A percentile compares a stretch with the other conserved stretches of the same genome.
Evolutionary conservation across 2,329 filamentous ascomycete species (phyloP).

Genomic region (Penicillium crustosum): DNA sequence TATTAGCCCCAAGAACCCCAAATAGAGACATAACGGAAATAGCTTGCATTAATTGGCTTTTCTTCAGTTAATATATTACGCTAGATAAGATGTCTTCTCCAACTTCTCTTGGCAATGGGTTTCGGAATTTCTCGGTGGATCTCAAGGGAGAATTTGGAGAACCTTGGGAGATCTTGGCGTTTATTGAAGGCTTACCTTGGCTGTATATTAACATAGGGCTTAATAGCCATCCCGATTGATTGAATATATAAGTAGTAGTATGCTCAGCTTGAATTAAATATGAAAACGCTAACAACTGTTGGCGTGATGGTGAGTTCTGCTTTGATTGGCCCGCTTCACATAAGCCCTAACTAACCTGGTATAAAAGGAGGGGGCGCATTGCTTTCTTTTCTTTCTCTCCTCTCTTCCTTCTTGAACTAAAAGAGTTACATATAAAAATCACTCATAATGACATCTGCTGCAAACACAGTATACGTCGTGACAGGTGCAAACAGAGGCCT

Average conservation of each 20-base stretch:
- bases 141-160: neutral
- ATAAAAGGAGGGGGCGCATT: neutral
- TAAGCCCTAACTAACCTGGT: neutral
- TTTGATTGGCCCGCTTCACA: neutral
- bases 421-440: neutral
- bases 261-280: neutral
- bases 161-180: neutral
- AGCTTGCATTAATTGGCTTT: neutral
- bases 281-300: neutral
- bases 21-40: neutral
- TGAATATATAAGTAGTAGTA: neutral
- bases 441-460: neutral
- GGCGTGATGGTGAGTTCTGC: neutral
- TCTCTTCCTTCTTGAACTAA: neutral
- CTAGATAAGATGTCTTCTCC: neutral
- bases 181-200: neutral
- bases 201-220: neutral
- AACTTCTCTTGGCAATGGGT: neutral
- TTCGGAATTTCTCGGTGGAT: neutral
- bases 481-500: constrained; percentile 34
- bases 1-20: neutral
- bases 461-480: constrained; percentile 30
- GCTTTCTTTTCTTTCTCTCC: neutral
- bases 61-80: neutral
- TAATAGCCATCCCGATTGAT: neutral